Base-by-base conservation (phyloP, 768 basidiomycete genomes). In the Trametes cinnabarina region DNA sequence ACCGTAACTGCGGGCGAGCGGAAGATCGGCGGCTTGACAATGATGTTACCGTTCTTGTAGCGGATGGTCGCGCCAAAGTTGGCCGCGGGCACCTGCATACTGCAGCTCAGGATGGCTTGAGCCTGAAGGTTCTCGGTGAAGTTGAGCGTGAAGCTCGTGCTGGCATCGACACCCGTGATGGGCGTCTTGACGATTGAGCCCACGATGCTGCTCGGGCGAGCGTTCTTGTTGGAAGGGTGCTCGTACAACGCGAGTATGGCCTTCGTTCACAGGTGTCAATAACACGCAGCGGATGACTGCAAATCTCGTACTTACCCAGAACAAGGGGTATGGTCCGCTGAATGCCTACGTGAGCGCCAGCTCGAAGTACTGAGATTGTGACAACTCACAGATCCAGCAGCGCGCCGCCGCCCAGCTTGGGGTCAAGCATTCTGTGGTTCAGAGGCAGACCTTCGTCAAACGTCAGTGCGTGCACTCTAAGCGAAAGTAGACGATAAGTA, bases 221-320 rank as follows among this genome's bases (percentile, higher is more conserved):
- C 71, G 47, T 72, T 69, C 65, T 84, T 79, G 73, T 94, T 94
- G n/a, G 74, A 75, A 11, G 88, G 86, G 70, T 92, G 79, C 66
- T 94, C 92, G 69, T 89, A 93, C 19, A 94, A 76, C 0, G 82
- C 79, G 51, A 93, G 76, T 66, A 93, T 85, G 19, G 90, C 84
- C 90, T 91, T 65, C n/a, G 62, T 60, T 50, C 37, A 22, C 37
- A 39, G 37, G n/a, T n/a, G n/a, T n/a, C n/a, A n/a, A n/a, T n/a
- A n/a, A n/a, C n/a, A n/a, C n/a, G n/a, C n/a, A n/a, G n/a, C n/a
- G n/a, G n/a, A n/a, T n/a, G n/a, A n/a, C n/a, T n/a, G n/a, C n/a
- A 32, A 32, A 32, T 17, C n/a, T n/a, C n/a, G 22, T 39, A 43
- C 79, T 42, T 68, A 84, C 87, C 90, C 90, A 92, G 65, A 91